Percentiles rank a stretch among this genome's conserved stretches.
phyloP scores from a whole-genome alignment of 768 basidiomycete species.

The Lyophyllum decastes region DNA sequence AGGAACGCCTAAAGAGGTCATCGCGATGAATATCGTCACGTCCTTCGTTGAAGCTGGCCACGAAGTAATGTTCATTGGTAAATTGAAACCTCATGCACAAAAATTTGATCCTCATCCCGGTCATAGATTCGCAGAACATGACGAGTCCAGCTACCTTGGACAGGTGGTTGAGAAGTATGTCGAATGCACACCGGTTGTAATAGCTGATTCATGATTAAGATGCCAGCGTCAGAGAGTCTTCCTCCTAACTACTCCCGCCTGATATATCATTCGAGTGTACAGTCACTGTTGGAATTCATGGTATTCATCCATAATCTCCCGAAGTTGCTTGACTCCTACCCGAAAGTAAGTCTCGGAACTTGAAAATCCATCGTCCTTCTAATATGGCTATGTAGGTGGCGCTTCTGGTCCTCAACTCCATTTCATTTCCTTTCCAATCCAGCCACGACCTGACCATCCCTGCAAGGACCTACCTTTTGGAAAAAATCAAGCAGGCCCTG shows the following conservation, averaged over 20 bases:
- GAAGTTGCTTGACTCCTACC: conserved; percentile 41
- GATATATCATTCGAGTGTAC: conserved; percentile 44
- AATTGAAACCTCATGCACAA: conserved; percentile 5
- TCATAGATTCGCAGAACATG: conserved; percentile 51
- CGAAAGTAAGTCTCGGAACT: conserved; percentile 40
- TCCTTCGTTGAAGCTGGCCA: conserved; percentile 48
- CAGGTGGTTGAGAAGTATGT: conserved; percentile 26
- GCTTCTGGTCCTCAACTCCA: conserved; percentile 65
- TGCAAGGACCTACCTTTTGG: conserved; percentile 45
- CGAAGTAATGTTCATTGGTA: conserved; percentile 69
- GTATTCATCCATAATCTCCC: conserved; percentile 58
- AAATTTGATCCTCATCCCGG: not conserved
- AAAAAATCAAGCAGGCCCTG: conserved; percentile 53
- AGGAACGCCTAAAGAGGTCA: conserved; percentile 62
- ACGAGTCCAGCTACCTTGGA: conserved; percentile 31
- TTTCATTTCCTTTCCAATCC: conserved; percentile 68
- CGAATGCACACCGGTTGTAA: conserved; percentile 6
- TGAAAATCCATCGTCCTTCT: not conserved
- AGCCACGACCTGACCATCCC: conserved; percentile 36
- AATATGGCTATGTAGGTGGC: conserved; percentile 39
- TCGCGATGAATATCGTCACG: conserved; percentile 51
- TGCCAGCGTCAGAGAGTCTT: conserved; percentile 10
- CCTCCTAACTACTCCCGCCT: conserved; percentile 20
- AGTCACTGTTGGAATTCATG: conserved; percentile 55
- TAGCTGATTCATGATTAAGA: conserved; percentile 8